Evolutionary conservation across 805 yeast genomes (phyloP), one percentile per base, ranked within the genome.

Genomic region (Starmerella stellata): DNA sequence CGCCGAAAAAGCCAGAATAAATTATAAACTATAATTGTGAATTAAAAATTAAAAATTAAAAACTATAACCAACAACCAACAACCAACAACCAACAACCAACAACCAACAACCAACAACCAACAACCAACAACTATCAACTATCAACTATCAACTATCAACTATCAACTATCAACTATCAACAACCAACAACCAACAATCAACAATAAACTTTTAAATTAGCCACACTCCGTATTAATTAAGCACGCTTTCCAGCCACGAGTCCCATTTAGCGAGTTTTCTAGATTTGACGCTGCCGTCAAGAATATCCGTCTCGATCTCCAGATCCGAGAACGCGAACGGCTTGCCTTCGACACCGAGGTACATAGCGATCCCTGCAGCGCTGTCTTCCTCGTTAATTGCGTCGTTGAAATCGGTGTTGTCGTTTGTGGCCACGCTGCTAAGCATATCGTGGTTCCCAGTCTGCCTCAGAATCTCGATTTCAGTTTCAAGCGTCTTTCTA

Each of bases 241-340:
- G 18, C 5, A 18, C 35, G 4, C 76, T 85, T 45, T 73, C 76
- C 25, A 85, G 63, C 94, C 94, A 85, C 45, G 74, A 66, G 45
- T 68, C 70, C 82, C 93, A 78, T 16, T 60, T 59, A 4, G 60
- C 67, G 28, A 69, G 58, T 24, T 75, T 68, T 14, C 61, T 59
- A 47, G 72, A 71, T 52, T 64, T 58, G 2, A 78, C 78, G 46
- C 85, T 77, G 1, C 95, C 95, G 7, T 71, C 73, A 1, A 71
- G 48, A 34, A 80, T 48, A 14, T 38, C 44, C 13, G 81, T 68
- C 48, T 72, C 70, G 1, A 83, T 82, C 49, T 80, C 93, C 35
- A 83, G 58, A 37, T 67, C 63, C 23, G 69, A 76, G 53, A 83
- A 85, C 32, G 58, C 58, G 59, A 83, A 83, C 9, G 21, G 34